Base-by-base conservation (phyloP, 164 flowering plant species). In the Vitis amurensis region DNA sequence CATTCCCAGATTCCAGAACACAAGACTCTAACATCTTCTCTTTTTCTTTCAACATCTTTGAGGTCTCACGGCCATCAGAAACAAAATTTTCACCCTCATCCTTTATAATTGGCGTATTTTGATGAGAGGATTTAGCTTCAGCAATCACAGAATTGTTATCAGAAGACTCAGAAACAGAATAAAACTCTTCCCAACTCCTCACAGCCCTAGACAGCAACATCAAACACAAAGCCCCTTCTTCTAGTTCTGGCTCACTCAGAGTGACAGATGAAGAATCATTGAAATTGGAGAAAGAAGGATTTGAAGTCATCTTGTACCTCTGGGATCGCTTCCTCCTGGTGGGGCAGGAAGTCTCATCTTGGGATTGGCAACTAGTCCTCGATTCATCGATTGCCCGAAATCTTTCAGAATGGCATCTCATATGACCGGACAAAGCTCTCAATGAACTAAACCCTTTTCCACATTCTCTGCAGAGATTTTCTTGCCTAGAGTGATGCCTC, bases 191-290 rank as follows among this genome's bases (percentile, higher is more conserved):
- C 73, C 68, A 68, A 56, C 57, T 29, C 14, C 55, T 12, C 0
- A 68, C 71, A 49, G 81, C 86, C 58, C 63, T 70, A 55, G 88
- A 83, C 11, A 85, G 62, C 85, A 85, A 77, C 66, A 83, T 67
- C 83, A 85, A 78, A 50, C 71, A 62, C 37, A 62, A 3, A 61
- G 82, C 88, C 1, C 13, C 77, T 53, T 76, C 80, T 66, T 65
- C 68, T 1, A 53, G 63, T 52, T 81, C 86, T 66, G 57, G 52
- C 27, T 73, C 85, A 68, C 31, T 13, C 53, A 71, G 77, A 74
- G 50, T 29, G 61, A 48, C 60, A 55, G 16, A 67, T 29, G 37
- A 59, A 73, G 79, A 80, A 15, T 51, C 71, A 76, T 65, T 66
- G 68, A 66, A 59, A 72, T 61, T 10, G 61, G 81, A 74, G 49